These are phyloP conservation scores for Wickerhamiella spandovensis DNA, from an alignment of 805 yeast genomes.

Conservation along the genomic window DNA sequence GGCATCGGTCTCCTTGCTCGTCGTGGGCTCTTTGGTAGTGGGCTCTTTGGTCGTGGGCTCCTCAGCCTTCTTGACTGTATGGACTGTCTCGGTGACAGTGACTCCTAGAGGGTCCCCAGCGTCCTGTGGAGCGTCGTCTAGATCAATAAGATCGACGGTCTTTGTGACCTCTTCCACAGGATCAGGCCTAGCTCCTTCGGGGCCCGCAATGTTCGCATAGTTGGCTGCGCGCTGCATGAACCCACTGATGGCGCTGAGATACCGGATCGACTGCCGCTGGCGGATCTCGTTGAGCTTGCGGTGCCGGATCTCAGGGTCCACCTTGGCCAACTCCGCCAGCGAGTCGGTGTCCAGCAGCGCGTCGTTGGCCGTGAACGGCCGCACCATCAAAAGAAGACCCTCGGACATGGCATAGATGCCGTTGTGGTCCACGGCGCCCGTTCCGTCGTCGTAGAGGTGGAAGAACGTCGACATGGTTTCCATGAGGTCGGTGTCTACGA, in stretches of 20 bases:
- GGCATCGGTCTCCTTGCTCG: no score
- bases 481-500: constrained; percentile 65
- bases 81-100: neutral
- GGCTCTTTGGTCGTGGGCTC: neutral
- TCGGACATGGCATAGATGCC: constrained; percentile 77
- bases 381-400: constrained; percentile 66
- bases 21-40: neutral
- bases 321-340: constrained; percentile 29
- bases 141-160: constrained; percentile 9
- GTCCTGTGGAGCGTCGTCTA: constrained; percentile 20
- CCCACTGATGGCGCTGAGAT: constrained; percentile 72
- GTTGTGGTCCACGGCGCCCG: constrained; percentile 58
- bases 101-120: neutral
- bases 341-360: constrained; percentile 49
- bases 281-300: constrained; percentile 41
- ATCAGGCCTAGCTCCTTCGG: constrained; percentile 26
- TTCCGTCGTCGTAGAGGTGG: constrained; percentile 51
- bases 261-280: constrained; percentile 34
- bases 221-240: constrained; percentile 60
- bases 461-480: constrained; percentile 67
- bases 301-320: constrained; percentile 33
- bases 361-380: constrained; percentile 71
- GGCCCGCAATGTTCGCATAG: constrained; percentile 7
- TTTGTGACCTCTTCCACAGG: constrained; percentile 37
- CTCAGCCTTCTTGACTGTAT: neutral